Evolutionary conservation across 345 rosid genomes (phyloP).

Genomic region (Odontarrhena argentea): DNA sequence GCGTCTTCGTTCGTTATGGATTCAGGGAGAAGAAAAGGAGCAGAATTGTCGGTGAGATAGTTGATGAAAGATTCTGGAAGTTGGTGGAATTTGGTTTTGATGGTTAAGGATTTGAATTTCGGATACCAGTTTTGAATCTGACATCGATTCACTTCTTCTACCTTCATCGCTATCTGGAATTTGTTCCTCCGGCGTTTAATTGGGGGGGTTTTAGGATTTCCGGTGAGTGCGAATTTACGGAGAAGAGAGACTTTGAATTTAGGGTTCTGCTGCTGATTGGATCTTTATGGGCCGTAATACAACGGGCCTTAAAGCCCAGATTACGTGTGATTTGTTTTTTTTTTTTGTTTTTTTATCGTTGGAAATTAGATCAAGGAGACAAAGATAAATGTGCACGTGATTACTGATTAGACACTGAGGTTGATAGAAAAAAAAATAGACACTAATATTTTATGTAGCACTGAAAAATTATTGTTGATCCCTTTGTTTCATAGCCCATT

Average conservation of each 20-base stretch:
- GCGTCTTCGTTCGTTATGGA: slow-evolving; percentile 71
- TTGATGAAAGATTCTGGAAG: slow-evolving; percentile 77
- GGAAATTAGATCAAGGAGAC: too few relatives aligned
- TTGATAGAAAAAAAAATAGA: too few relatives aligned
- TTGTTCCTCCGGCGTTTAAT: slow-evolving; percentile 16
- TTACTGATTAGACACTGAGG: too few relatives aligned
- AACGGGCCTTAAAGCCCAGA: slow-evolving; percentile 13
- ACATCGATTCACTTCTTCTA: slow-evolving; percentile 70
- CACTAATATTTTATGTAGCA: too few relatives aligned
- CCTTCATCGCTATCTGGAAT: slow-evolving; percentile 50
- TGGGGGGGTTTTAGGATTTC: slow-evolving; percentile 4
- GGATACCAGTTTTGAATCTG: slow-evolving; percentile 94
- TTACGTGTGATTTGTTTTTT: too few relatives aligned
- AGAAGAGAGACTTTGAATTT: background rate
- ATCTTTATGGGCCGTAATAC: background rate
- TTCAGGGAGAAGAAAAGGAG: slow-evolving; percentile 70
- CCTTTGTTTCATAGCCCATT: too few relatives aligned
- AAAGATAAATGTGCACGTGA: too few relatives aligned
- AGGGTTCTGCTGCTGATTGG: background rate
- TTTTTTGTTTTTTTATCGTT: too few relatives aligned
- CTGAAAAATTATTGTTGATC: too few relatives aligned
- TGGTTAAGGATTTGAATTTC: slow-evolving; percentile 62
- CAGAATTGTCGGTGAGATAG: slow-evolving; percentile 73
- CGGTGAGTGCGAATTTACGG: background rate
- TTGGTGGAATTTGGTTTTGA: slow-evolving; percentile 66